Evolutionary conservation across 139 green algal species (phyloP).

Genomic region (Chlamydomonas sp.): DNA sequence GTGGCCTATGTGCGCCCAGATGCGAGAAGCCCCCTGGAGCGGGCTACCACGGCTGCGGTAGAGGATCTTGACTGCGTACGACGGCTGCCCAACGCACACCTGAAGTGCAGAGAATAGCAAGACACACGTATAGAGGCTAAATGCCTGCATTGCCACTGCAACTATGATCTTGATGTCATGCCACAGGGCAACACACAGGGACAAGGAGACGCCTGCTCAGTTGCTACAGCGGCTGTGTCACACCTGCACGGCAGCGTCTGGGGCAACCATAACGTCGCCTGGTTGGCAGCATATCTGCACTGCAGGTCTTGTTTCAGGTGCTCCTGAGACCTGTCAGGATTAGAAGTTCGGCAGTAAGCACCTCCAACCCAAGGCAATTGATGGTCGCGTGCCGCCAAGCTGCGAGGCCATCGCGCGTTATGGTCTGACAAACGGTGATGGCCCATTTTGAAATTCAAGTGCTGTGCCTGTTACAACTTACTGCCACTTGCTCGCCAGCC

Average conservation of each 20-base stretch:
- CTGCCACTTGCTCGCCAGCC: too few relatives aligned
- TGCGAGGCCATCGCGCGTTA: too few relatives aligned
- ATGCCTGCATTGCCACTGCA: background rate
- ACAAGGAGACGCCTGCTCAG: background rate
- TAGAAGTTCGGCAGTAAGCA: too few relatives aligned
- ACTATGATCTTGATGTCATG: background rate
- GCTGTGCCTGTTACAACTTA: too few relatives aligned
- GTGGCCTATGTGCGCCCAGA: conserved; percentile 38
- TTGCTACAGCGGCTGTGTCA: background rate
- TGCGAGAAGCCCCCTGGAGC: conserved; percentile 5
- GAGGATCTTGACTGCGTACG: conserved; percentile 18
- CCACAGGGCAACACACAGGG: background rate
- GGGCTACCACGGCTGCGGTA: conserved; percentile 7
- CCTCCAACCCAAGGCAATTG: too few relatives aligned
- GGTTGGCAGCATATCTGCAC: conserved; percentile 1
- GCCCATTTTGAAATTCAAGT: too few relatives aligned
- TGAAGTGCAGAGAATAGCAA: background rate
- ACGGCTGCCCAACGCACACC: conserved; percentile 7
- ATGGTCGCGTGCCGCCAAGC: too few relatives aligned
- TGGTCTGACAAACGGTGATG: too few relatives aligned
- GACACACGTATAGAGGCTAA: too few relatives aligned
- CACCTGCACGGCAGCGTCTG: conserved; percentile 18
- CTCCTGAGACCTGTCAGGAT: too few relatives aligned
- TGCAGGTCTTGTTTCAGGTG: background rate
- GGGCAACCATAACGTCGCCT: background rate